Evolutionary conservation across 805 yeast species (phyloP).

Genomic region (Yarrowia keelungensis): DNA sequence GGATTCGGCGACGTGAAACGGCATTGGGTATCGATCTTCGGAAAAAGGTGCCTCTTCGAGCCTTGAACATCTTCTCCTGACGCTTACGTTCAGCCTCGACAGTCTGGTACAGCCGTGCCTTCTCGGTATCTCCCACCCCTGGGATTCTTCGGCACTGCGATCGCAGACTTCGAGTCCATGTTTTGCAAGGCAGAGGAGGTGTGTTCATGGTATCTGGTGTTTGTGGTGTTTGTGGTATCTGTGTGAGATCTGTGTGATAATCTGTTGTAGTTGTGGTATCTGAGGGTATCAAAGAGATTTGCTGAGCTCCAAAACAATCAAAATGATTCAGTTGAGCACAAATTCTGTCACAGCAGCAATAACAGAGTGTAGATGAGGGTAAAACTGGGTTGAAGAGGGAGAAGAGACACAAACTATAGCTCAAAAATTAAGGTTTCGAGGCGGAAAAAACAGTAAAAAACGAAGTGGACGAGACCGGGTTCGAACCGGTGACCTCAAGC

Average conservation of each 20-base stretch:
- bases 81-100: constrained; percentile 33
- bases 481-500: constrained; percentile 40
- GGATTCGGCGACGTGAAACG: constrained; percentile 23
- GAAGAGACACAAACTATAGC: no score
- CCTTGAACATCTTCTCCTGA: constrained; percentile 18
- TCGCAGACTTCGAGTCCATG: constrained; percentile 13
- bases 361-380: not conserved
- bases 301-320: no score
- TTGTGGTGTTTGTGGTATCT: no score
- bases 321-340: not conserved
- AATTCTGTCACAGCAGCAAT: not conserved
- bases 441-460: constrained; percentile 2
- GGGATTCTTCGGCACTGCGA: constrained; percentile 16
- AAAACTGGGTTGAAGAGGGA: no score
- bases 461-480: constrained; percentile 39
- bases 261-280: no score
- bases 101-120: constrained; percentile 21
- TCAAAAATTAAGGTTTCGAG: not conserved
- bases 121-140: constrained; percentile 20
- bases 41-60: constrained; percentile 26
- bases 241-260: no score
- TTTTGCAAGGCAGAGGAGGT: constrained; percentile 28
- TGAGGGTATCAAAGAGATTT: no score
- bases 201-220: constrained; percentile 4
- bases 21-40: constrained; percentile 32